These are phyloP conservation scores for Phytophthora agathidicida DNA, from an alignment of 352 stramenopile genomes.

Conservation along the genomic window DNA sequence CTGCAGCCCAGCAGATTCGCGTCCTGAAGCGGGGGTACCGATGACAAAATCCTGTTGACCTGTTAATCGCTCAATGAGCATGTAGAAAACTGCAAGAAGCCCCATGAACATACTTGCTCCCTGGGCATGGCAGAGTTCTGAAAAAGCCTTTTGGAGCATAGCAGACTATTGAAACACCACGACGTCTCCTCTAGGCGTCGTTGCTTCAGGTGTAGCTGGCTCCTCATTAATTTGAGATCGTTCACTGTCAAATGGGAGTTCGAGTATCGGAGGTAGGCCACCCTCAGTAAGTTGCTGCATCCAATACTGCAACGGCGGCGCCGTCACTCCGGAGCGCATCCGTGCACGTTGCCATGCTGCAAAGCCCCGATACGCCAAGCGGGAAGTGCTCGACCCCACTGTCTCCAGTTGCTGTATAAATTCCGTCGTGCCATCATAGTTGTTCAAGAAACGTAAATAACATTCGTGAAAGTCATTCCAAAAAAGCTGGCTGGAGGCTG, in stretches of 20 bases:
- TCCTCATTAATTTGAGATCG: not conserved
- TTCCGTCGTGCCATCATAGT: not conserved
- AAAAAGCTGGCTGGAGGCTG: slow-evolving; percentile 49
- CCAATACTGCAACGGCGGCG: slow-evolving; percentile 54
- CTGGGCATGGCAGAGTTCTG: slow-evolving; percentile 35
- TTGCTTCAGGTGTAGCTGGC: not conserved
- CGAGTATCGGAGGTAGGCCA: slow-evolving; percentile 28
- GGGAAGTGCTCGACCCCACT: not conserved
- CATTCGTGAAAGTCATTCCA: slow-evolving; percentile 45
- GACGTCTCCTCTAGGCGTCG: slow-evolving; percentile 18
- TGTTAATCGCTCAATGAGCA: slow-evolving; percentile 47
- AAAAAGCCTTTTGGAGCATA: slow-evolving; percentile 36
- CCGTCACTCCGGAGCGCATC: slow-evolving; percentile 41
- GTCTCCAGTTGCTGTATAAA: slow-evolving; percentile 10
- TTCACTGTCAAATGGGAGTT: slow-evolving; percentile 47
- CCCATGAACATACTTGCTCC: slow-evolving; percentile 58
- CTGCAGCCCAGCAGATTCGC: slow-evolving; percentile 31
- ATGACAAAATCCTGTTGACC: slow-evolving; percentile 54
- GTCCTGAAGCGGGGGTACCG: slow-evolving; percentile 43
- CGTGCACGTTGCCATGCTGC: slow-evolving; percentile 46
- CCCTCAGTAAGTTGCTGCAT: slow-evolving; percentile 36
- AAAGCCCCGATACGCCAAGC: slow-evolving; percentile 55
- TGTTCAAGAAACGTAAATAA: slow-evolving; percentile 24
- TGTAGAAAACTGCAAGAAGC: slow-evolving; percentile 50
- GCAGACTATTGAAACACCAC: slow-evolving; percentile 43